Percentiles rank a stretch among this genome's conserved stretches.
phyloP scores from a whole-genome alignment of 1,284 basidiomycete genomes.

The Takashimella koratensis region DNA sequence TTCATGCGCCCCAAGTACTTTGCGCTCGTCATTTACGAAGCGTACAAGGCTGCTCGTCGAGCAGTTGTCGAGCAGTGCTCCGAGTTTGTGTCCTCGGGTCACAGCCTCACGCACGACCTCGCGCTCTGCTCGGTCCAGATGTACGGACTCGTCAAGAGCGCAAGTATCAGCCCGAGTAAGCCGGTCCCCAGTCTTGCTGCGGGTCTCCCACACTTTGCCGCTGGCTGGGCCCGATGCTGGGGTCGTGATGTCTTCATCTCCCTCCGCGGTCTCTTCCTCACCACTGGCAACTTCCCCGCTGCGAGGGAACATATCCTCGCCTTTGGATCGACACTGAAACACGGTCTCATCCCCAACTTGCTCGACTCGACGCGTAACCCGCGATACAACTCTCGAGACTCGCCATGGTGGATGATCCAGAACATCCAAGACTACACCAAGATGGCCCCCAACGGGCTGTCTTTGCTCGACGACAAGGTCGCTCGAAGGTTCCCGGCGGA shows the following conservation, averaged over 20 bases:
- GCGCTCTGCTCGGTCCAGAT: constrained; percentile 85
- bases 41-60: constrained; percentile 80
- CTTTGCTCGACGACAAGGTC: constrained; percentile 74
- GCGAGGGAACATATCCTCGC: constrained; percentile 84
- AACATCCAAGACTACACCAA: constrained; percentile 92
- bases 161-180: constrained; percentile 66
- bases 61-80: constrained; percentile 79
- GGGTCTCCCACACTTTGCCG: constrained; percentile 87
- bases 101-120: constrained; percentile 82
- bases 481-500: constrained; percentile 89
- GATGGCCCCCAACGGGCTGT: constrained; percentile 77
- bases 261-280: constrained; percentile 82
- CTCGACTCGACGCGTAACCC: constrained; percentile 81
- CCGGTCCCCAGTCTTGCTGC: constrained; percentile 79
- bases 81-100: constrained; percentile 76
- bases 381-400: constrained; percentile 56
- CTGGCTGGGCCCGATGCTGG: constrained; percentile 92
- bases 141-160: constrained; percentile 82
- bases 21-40: constrained; percentile 78
- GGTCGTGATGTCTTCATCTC: constrained; percentile 97
- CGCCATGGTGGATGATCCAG: constrained; percentile 84
- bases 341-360: constrained; percentile 88
- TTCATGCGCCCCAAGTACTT: constrained; percentile 93
- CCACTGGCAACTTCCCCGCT: constrained; percentile 80
- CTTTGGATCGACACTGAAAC: constrained; percentile 72